Conservation (phyloP, 257 asterid species). For the Cynanchum wilfordii region DNA sequence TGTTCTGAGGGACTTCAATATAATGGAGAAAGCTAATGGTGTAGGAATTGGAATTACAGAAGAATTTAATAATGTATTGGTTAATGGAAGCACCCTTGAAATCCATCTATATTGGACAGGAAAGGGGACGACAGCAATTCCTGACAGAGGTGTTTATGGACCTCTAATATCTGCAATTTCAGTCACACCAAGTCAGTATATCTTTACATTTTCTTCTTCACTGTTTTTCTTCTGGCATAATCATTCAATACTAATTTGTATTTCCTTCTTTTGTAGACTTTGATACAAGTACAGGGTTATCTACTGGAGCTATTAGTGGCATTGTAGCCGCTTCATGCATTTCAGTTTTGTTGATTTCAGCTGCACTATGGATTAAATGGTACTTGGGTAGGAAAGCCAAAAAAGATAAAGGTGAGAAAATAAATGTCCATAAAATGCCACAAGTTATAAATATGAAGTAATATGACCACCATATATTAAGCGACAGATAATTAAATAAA, state of each 20-base stretch:
- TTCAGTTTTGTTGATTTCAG: constrained; percentile 31
- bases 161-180: constrained; percentile 88
- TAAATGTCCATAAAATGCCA: background rate
- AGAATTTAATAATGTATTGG: constrained; percentile 38
- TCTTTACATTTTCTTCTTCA: constrained; percentile 2
- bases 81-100: constrained; percentile 67
- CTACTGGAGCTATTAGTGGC: constrained; percentile 66
- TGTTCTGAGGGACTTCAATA: constrained; percentile 57
- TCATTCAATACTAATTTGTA: constrained; percentile 4
- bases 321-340: constrained; percentile 48
- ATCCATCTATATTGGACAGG: constrained; percentile 95
- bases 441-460: background rate
- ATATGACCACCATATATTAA: background rate
- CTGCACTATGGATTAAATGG: constrained; percentile 60
- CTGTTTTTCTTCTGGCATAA: constrained; percentile 6
- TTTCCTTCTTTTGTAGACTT: constrained; percentile 43
- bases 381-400: constrained; percentile 40
- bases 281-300: constrained; percentile 46
- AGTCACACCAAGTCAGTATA: constrained; percentile 67
- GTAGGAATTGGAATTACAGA: constrained; percentile 47
- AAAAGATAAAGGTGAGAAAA: constrained; percentile 53
- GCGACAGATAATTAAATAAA: background rate
- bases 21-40: constrained; percentile 55
- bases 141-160: constrained; percentile 78
- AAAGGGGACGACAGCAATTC: constrained; percentile 84